Base-by-base conservation (phyloP, 2,329 filamentous ascomycete genomes). In the Colletotrichum graminicola region DNA sequence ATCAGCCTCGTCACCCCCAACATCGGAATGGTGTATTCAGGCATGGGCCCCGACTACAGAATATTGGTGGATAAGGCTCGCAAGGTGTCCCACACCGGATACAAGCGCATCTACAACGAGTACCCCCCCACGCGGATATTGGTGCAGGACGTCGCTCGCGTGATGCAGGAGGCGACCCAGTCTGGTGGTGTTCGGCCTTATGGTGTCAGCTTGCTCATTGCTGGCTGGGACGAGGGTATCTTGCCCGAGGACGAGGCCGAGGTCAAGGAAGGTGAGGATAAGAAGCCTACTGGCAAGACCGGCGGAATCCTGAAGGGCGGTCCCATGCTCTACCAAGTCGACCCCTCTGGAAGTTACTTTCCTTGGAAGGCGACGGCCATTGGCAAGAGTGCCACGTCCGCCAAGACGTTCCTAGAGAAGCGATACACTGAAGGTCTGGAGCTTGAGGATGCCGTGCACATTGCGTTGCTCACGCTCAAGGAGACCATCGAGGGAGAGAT, bases 101-200 rank as follows among this genome's bases (percentile, higher is more conserved):
- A 99, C 91, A 99, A 99, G 90, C 94, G 96, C 83, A 95, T 99
- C 86, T 99, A 99, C 88, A 99, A 99, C 85, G 96, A 99, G 86
- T 99, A 99, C 86, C 96, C 96, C n/a, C 96, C 96, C 7, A 99
- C 96, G 68, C 92, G 96, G 82, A 99, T 99, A 92, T 90, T 99
- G 85, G 96, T 99, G 68, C 96, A 99, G 84, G 96, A 99, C 79
- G 95, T 99, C 69, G 96, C 96, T 72, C 90, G 94, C 75, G 95
- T 98, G 76, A 98, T 99, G 92, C 96, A 99, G 85, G 96, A 99
- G 85, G 96, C 96, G 73, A 99, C 96, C 72, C 96, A 99, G 84
- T 97, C 94, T 49, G 96, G 96, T 80, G 96, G 96, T 90, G 95
- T 99, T 74, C 90, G 96, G 75, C 96, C 96, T 57, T 99, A 98